Evolutionary conservation across 371 early-diverging fungal species (phyloP).

Genomic region (Rhizopus stolonifer): DNA sequence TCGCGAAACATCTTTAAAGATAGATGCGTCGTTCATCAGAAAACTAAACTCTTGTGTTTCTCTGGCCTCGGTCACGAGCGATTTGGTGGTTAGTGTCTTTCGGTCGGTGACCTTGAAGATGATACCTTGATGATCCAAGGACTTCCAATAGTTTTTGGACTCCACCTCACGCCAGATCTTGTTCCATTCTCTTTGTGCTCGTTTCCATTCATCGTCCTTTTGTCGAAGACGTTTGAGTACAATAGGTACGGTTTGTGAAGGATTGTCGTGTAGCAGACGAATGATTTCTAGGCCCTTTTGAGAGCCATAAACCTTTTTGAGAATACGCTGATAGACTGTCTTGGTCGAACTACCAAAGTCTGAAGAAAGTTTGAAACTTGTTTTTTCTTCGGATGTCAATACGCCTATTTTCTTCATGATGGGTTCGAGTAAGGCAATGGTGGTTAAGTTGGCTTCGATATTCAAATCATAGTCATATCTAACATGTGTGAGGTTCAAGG

Average conservation of each 20-base stretch:
- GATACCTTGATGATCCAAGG: conserved; percentile 93
- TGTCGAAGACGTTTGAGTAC: conserved; percentile 95
- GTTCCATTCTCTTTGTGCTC: conserved; percentile 73
- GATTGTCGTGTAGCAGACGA: conserved; percentile 90
- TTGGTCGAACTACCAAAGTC: conserved; percentile 83
- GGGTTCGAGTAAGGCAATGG: conserved; percentile 91
- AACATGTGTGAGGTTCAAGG: not conserved
- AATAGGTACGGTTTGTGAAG: conserved; percentile 92
- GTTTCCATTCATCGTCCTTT: conserved; percentile 97
- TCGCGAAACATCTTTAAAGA: conserved; percentile 70
- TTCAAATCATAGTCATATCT: conserved; percentile 97
- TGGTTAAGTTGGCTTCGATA: conserved; percentile 90
- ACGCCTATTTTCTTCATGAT: conserved; percentile 71
- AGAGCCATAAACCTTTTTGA: conserved; percentile 90
- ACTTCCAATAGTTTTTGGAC: conserved; percentile 93
- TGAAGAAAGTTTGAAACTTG: conserved; percentile 66
- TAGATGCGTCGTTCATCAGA: conserved; percentile 53
- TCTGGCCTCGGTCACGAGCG: conserved; percentile 85
- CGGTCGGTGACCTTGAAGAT: conserved; percentile 86
- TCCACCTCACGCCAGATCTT: conserved; percentile 97
- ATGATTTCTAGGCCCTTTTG: conserved; percentile 90
- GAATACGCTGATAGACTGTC: conserved; percentile 85
- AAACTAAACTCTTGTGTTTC: conserved; percentile 44
- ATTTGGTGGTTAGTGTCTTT: conserved; percentile 75
- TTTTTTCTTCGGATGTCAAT: conserved; percentile 84